These are phyloP conservation scores for Mycena venus DNA, from an alignment of 768 basidiomycete genomes.

Conservation along the genomic window DNA sequence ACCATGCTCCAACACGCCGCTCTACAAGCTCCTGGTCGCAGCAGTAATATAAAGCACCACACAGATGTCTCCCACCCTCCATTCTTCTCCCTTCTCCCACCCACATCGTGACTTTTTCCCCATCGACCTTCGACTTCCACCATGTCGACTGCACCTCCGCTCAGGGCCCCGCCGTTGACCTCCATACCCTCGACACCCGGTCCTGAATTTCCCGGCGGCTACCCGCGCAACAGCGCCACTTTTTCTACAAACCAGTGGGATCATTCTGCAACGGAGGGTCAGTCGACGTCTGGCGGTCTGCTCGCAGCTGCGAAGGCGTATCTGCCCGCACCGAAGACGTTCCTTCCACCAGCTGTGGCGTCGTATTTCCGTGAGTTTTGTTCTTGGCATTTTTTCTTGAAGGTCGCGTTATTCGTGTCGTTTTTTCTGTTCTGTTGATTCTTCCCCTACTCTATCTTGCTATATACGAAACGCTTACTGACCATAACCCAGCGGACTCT, in stretches of 20 bases:
- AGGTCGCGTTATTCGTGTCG: too few species aligned
- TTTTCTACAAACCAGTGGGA: slow-evolving; percentile 27
- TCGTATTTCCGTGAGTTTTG: slow-evolving; percentile 26
- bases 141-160: not conserved
- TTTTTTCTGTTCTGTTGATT: not conserved
- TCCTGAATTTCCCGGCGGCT: slow-evolving; percentile 20
- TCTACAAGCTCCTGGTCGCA: too few species aligned
- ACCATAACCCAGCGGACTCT: not conserved
- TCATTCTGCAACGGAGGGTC: not conserved
- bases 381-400: not conserved
- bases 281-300: not conserved
- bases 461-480: not conserved
- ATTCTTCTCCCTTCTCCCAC: not conserved
- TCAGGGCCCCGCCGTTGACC: slow-evolving; percentile 14
- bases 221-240: slow-evolving; percentile 27
- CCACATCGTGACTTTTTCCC: not conserved
- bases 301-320: not conserved
- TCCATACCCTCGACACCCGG: slow-evolving; percentile 23
- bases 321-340: slow-evolving; percentile 1
- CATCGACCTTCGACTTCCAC: not conserved
- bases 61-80: not conserved
- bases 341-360: slow-evolving; percentile 9
- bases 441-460: not conserved
- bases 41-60: not conserved
- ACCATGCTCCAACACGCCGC: not conserved